These are phyloP conservation scores for Amniculicola lignicola DNA, from an alignment of 495 filamentous ascomycete genomes.

Conservation along the genomic window DNA sequence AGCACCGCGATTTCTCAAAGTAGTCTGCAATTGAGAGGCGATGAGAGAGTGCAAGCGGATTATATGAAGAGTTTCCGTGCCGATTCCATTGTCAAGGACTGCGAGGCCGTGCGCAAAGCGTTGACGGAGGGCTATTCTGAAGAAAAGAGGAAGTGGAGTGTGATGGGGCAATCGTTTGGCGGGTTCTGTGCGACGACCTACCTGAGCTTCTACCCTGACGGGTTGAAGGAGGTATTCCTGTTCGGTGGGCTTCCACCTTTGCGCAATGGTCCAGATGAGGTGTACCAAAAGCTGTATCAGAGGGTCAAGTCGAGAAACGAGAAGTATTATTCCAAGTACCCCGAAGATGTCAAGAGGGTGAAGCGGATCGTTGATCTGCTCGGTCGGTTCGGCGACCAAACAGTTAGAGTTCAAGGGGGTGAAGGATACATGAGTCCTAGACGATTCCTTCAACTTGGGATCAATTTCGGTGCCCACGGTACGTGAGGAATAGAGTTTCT, in stretches of 20 bases:
- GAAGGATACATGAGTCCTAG: slow-evolving; percentile 62
- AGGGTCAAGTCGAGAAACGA: slow-evolving; percentile 65
- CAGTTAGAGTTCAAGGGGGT: slow-evolving; percentile 59
- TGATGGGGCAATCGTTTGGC: slow-evolving; percentile 88
- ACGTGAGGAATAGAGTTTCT: no score
- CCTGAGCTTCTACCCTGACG: slow-evolving; percentile 72
- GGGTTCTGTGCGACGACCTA: slow-evolving; percentile 82
- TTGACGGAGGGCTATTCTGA: slow-evolving; percentile 67
- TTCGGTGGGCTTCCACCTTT: slow-evolving; percentile 80
- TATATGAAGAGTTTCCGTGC: slow-evolving; percentile 87
- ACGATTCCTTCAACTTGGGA: slow-evolving; percentile 71
- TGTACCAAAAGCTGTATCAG: slow-evolving; percentile 69
- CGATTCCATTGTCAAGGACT: slow-evolving; percentile 81
- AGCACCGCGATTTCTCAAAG: slow-evolving; percentile 72
- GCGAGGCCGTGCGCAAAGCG: slow-evolving; percentile 74
- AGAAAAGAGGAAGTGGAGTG: slow-evolving; percentile 71
- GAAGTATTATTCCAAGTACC: slow-evolving; percentile 80
- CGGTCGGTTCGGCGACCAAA: slow-evolving; percentile 56
- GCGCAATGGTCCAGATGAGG: slow-evolving; percentile 64
- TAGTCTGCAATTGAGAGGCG: slow-evolving; percentile 63
- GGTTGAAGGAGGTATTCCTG: slow-evolving; percentile 76
- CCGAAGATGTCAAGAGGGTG: slow-evolving; percentile 72
- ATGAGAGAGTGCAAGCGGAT: slow-evolving; percentile 63
- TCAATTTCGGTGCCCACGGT: slow-evolving; percentile 74
- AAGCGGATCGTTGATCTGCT: slow-evolving; percentile 55